Evolutionary conservation across 2,329 filamentous ascomycete species (phyloP).

Genomic region (Paracorniculantispora psalliotae): DNA sequence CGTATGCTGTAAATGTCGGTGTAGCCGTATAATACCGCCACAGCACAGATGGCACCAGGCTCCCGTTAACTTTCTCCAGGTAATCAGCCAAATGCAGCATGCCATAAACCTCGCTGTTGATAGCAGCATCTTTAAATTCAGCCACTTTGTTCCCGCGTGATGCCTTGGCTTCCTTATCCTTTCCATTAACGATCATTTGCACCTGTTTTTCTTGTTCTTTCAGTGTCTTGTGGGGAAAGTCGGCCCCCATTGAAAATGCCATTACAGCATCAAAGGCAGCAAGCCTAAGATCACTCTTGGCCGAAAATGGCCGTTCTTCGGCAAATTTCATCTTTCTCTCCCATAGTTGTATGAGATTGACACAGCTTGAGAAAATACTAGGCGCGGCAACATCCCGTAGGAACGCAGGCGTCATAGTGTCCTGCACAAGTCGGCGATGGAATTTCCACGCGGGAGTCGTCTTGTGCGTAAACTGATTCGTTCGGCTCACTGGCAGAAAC

Average conservation of each 20-base stretch:
- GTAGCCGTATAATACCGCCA: too few relatives aligned
- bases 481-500: conserved; percentile 10
- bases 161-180: too few relatives aligned
- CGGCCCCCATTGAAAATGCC: conserved; percentile 29
- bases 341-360: conserved; percentile 31
- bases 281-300: conserved; percentile 27
- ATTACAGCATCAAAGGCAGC: conserved; percentile 31
- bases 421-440: conserved; percentile 30
- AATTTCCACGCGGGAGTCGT: conserved; percentile 27
- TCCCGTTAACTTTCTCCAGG: too few relatives aligned
- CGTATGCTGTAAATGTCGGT: too few relatives aligned
- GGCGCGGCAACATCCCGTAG: conserved; percentile 30
- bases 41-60: too few relatives aligned
- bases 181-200: too few relatives aligned
- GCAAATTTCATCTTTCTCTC: conserved; percentile 25
- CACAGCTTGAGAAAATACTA: conserved; percentile 28
- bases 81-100: too few relatives aligned
- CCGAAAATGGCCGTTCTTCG: conserved; percentile 27
- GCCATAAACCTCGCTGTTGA: too few relatives aligned
- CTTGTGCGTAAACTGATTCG: conserved; percentile 30
- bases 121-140: too few relatives aligned
- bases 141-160: too few relatives aligned
- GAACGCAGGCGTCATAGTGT: conserved; percentile 34
- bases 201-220: neutral
- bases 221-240: conserved; percentile 18